Evolutionary conservation across 2,329 filamentous ascomycete species (phyloP), one percentile per base, ranked within the genome.

Genomic region (Emydomyces testavorans): DNA sequence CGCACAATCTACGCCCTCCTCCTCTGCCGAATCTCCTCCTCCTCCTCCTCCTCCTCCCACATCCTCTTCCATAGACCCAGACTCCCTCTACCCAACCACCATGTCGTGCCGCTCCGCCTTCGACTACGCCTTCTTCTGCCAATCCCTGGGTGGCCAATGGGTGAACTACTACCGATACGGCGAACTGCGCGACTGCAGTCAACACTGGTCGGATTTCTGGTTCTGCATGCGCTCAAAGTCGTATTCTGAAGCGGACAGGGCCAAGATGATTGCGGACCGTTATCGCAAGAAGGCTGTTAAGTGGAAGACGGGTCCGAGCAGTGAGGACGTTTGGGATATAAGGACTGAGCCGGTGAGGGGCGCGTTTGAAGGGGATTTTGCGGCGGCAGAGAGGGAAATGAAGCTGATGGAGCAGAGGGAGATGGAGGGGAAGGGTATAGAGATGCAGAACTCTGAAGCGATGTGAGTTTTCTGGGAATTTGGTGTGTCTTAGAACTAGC

Each of bases 141-240:
- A 92, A 63, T 87, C 83, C 0, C 73, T 94, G 6, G 89, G 87
- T 46, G 88, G 90, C 0, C 89, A 96, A 65, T 94, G 89, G 73
- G 88, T 85, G 59, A 80, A 87, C 59, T 77, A 96, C 31, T 98
- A 96, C 73, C 83, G 92, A 32, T 82, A 87, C 62, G 92, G 92
- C 52, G 70, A 73, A 35, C 71, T 94, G 59, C 78, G 82, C 37
- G 75, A 77, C 2, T 98, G 92, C 73, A 78, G 74, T 52, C 83
- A 93, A 56, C 81, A 88, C 53, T 95, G 90, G 88, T 77, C 82
- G 52, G 85, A 94, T 65, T 96, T 94, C 67, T 94, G 89, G 85
- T 90, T 95, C 70, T 98, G 92, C 73, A 95, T 96, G 89, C 81
- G 85, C 54, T 81, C 80, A 31, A 80, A 83, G 58, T 74, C 75